Base-by-base conservation (phyloP, 306 rosid genomes). In the Inga leiocalycina region DNA sequence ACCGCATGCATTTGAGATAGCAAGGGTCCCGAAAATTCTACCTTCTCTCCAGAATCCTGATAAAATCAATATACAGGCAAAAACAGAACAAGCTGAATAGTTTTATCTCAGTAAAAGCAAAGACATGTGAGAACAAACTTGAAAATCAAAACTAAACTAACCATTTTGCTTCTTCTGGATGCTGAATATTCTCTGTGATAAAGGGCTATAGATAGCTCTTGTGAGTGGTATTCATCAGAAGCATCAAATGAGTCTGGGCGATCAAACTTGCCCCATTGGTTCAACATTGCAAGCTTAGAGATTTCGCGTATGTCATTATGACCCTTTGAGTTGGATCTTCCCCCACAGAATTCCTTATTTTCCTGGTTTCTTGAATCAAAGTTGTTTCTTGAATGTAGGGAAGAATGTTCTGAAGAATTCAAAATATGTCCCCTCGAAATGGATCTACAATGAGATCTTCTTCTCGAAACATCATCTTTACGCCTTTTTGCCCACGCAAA, bases 401-500 rank as follows among this genome's bases (percentile, higher is more conserved):
- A 65, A 14, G 91, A 83, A 81, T 87, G 79, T 77, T 94, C 99
- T 80, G 84, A 81, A 30, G 88, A 43, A 83, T 89, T 92, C 65
- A 83, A 87, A 77, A 92, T 79, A 76, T 92, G 86, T 76, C 99
- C 98, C 85, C 93, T 89, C 11, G 99, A 97, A 81, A 88, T 91
- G 66, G 99, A 90, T 67, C 98, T 90, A 51, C 82, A 83, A 78
- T 94, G 97, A 27, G 97, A 86, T 90, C 93, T 86, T 52, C 93
- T 86, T 52, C 76, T 70, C 13, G 91, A 80, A 59, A 88, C 30
- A 41, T 92, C 97, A 15, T 96, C 99, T 85, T 78, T 92, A 45
- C 90, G 94, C 87, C 98, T 92, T 89, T 90, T 97, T 1, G 98
- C 98, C 99, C 99, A 97, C 24, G 99, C 95, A 84, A 97, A 97